Conservation (phyloP, 257 asterid species). For the Solanum boliviense region DNA sequence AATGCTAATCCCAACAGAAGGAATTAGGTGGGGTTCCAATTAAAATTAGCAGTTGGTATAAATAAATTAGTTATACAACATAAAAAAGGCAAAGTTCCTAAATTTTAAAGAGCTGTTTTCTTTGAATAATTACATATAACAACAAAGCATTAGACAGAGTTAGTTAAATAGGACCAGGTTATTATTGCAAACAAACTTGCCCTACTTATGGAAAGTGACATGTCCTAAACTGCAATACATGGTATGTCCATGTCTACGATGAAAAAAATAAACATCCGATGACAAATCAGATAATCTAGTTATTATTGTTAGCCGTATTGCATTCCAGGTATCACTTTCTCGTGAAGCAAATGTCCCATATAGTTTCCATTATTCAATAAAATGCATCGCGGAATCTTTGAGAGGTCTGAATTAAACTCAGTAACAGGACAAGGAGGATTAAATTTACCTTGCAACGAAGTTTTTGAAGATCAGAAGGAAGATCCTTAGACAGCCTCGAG, state of each 20-base stretch:
- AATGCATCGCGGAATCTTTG: not conserved
- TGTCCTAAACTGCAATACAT: not conserved
- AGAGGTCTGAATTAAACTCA: not conserved
- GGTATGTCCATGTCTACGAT: not conserved
- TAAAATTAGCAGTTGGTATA: not conserved
- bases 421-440: not conserved
- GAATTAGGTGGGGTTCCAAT: not conserved
- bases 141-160: not conserved
- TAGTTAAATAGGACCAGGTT: not conserved
- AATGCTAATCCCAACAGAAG: not conserved
- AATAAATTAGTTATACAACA: not conserved
- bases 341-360: not conserved
- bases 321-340: not conserved
- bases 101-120: not conserved
- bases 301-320: not conserved
- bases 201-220: not conserved
- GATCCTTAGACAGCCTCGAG: slow-evolving; percentile 91
- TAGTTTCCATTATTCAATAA: not conserved
- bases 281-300: not conserved
- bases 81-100: not conserved
- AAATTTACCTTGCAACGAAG: slow-evolving; percentile 89
- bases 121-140: not conserved
- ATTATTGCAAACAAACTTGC: not conserved
- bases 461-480: slow-evolving; percentile 93
- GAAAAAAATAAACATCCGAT: not conserved